Conservation (phyloP, 164 flowering plant species). For the Annona cherimola region DNA sequence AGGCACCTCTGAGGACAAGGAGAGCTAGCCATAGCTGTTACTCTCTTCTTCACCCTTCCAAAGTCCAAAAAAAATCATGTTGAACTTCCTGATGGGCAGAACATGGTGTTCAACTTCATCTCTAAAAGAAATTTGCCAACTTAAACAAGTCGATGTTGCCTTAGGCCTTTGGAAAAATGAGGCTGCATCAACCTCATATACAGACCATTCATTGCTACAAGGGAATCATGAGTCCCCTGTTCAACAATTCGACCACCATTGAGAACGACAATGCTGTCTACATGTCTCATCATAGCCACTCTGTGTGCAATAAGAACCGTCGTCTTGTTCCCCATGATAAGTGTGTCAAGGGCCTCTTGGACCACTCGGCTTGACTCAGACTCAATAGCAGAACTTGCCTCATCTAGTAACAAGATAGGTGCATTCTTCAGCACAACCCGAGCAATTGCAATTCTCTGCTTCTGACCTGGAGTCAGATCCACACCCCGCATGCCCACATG, state of each 20-base stretch:
- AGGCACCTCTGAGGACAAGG: neutral
- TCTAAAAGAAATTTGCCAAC: slow-evolving; percentile 1
- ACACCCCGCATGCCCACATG: slow-evolving; percentile 97
- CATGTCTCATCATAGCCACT: slow-evolving; percentile 98
- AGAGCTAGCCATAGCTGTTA: slow-evolving; percentile 20
- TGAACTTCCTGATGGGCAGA: neutral
- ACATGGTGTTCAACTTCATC: slow-evolving; percentile 16
- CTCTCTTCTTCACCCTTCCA: slow-evolving; percentile 20
- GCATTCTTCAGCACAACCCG: slow-evolving; percentile 92
- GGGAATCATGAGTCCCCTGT: slow-evolving; percentile 84
- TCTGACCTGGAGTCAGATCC: slow-evolving; percentile 94
- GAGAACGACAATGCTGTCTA: slow-evolving; percentile 95
- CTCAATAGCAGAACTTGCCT: slow-evolving; percentile 93
- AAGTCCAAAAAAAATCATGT: slow-evolving; percentile 8
- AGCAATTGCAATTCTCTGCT: slow-evolving; percentile 97
- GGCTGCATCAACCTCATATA: slow-evolving; percentile 95
- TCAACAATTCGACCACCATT: slow-evolving; percentile 93
- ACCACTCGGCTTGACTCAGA: slow-evolving; percentile 97
- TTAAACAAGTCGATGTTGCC: slow-evolving; percentile 76
- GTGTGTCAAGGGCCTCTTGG: slow-evolving; percentile 95
- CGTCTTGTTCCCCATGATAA: slow-evolving; percentile 96
- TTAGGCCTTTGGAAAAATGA: slow-evolving; percentile 78
- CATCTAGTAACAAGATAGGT: slow-evolving; percentile 85
- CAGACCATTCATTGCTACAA: slow-evolving; percentile 75
- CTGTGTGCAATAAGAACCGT: slow-evolving; percentile 90